Conservation (phyloP, 257 asterid genomes). For the Pogostemon cablin region DNA sequence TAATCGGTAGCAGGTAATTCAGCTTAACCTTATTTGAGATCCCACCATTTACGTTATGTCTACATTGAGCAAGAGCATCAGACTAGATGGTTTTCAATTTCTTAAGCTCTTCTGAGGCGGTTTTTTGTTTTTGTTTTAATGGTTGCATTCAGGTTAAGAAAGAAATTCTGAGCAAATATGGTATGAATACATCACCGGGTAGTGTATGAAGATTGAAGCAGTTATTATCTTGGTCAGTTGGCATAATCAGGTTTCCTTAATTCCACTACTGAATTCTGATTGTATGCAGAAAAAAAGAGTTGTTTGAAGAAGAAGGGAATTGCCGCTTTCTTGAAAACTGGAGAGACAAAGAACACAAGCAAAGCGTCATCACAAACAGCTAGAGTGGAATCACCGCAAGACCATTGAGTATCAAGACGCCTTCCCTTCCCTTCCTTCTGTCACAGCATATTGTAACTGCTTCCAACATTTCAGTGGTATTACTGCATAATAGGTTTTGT, state of each 20-base stretch:
- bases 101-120: neutral
- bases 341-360: conserved; percentile 32
- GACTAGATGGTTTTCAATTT: neutral
- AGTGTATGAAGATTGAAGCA: conserved; percentile 47
- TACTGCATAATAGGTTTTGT: neutral
- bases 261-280: neutral
- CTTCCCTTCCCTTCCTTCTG: neutral
- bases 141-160: conserved; percentile 64
- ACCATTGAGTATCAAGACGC: neutral
- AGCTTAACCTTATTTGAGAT: conserved; percentile 9
- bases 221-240: neutral
- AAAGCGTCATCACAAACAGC: conserved; percentile 44
- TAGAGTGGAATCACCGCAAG: neutral
- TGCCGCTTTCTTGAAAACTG: conserved; percentile 58
- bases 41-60: neutral
- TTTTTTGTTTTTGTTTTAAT: conserved; percentile 27
- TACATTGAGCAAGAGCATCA: neutral
- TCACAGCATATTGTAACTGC: neutral
- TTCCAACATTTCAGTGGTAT: neutral
- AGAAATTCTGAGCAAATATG: conserved; percentile 65
- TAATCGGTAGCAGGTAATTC: conserved; percentile 85
- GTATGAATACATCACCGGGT: conserved; percentile 72
- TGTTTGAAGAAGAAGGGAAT: conserved; percentile 54
- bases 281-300: conserved; percentile 54
- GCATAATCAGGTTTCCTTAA: neutral